phyloP scores from a whole-genome alignment of 1,139 yeast genomes.

The Hanseniaspora sp. region DNA sequence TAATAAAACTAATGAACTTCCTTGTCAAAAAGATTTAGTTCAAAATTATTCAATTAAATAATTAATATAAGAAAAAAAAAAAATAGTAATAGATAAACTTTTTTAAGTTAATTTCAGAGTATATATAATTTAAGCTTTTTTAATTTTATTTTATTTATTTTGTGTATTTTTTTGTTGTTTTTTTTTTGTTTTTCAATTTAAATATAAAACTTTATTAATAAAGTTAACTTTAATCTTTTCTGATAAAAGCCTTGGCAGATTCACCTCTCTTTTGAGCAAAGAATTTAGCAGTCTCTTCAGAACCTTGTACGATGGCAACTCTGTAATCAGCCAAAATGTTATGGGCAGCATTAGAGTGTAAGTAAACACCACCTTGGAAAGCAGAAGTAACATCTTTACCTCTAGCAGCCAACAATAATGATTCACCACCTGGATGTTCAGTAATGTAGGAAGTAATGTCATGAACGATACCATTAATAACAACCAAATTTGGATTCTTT shows the following conservation, averaged over 20 bases:
- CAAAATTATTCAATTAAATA: not conserved
- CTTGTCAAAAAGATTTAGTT: not conserved
- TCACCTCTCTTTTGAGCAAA: slow-evolving; percentile 31
- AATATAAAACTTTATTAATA: not conserved
- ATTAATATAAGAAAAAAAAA: not conserved
- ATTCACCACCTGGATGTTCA: slow-evolving; percentile 97
- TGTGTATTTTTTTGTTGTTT: not conserved
- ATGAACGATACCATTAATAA: slow-evolving; percentile 90
- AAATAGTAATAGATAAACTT: too few species aligned
- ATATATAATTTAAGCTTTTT: too few species aligned
- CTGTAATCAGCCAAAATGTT: slow-evolving; percentile 91
- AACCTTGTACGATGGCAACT: slow-evolving; percentile 76
- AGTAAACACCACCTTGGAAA: slow-evolving; percentile 94
- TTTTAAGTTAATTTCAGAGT: too few species aligned
- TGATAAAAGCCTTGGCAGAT: slow-evolving; percentile 15
- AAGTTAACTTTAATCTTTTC: slow-evolving; percentile 2
- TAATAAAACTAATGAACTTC: slow-evolving; percentile 2
- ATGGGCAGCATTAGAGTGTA: slow-evolving; percentile 96
- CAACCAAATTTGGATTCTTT: slow-evolving; percentile 48
- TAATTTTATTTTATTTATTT: not conserved
- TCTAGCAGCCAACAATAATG: slow-evolving; percentile 69
- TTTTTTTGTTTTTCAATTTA: not conserved
- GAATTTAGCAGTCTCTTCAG: slow-evolving; percentile 34
- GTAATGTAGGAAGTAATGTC: slow-evolving; percentile 74
- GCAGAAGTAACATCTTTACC: slow-evolving; percentile 97